Percentiles rank a stretch among this genome's conserved stretches.
Evolutionary conservation across 23 red algal species (phyloP).

Genomic region (Agarophyton chilense): DNA sequence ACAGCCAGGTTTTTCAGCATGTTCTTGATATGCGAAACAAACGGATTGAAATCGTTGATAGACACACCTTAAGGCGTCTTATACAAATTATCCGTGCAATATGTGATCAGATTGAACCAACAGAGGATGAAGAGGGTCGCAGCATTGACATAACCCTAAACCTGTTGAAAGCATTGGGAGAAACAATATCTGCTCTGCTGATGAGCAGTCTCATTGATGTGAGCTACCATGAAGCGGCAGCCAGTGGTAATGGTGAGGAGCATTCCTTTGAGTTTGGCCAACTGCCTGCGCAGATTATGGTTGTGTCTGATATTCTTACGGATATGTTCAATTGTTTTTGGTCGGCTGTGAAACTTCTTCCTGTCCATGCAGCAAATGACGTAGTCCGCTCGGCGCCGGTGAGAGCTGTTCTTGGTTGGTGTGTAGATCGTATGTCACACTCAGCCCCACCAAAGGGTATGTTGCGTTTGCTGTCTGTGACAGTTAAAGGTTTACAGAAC

Average conservation of each 20-base stretch:
- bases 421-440: constrained; percentile 58
- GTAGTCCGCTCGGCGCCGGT: constrained; percentile 46
- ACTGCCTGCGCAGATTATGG: constrained; percentile 28
- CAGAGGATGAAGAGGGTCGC: constrained; percentile 44
- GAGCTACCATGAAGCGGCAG: constrained; percentile 52
- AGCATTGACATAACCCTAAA: constrained; percentile 18
- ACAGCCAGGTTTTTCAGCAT: constrained; percentile 35
- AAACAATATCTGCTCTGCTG: constrained; percentile 40
- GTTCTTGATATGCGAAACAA: constrained; percentile 38
- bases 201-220: constrained; percentile 66
- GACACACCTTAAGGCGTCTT: constrained; percentile 49
- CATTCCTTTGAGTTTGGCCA: constrained; percentile 43
- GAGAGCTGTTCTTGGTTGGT: constrained; percentile 62
- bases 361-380: constrained; percentile 21
- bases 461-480: constrained; percentile 43
- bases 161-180: constrained; percentile 22
- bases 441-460: constrained; percentile 68
- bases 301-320: constrained; percentile 58
- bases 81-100: constrained; percentile 51
- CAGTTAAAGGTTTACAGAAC: constrained; percentile 47
- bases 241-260: constrained; percentile 50
- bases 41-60: constrained; percentile 57
- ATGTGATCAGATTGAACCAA: constrained; percentile 34
- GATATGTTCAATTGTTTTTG: constrained; percentile 68
- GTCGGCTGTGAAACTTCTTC: constrained; percentile 56